Conservation (phyloP, 2,329 filamentous ascomycete genomes). For the Cercospora citrullina region DNA sequence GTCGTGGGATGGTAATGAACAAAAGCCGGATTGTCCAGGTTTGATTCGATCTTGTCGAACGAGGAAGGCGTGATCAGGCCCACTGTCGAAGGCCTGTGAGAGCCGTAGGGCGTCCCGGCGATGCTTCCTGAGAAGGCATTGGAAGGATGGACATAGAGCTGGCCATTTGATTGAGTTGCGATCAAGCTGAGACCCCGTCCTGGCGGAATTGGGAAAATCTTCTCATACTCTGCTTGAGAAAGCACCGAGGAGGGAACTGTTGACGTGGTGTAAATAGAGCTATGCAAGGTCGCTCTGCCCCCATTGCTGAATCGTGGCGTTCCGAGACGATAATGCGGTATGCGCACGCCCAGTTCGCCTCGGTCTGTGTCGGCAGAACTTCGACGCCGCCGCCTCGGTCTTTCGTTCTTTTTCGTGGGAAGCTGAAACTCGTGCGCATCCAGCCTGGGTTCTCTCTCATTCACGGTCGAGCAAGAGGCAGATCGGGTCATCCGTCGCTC, state of each 20-base stretch:
- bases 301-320: conserved; percentile 75
- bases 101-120: conserved; percentile 13
- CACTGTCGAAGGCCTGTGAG: conserved; percentile 17
- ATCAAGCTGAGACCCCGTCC: conserved; percentile 27
- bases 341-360: conserved; percentile 45
- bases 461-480: conserved; percentile 72
- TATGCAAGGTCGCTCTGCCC: conserved; percentile 75
- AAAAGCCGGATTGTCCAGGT: conserved; percentile 77
- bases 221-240: conserved; percentile 46
- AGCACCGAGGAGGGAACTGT: conserved; percentile 63
- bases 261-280: conserved; percentile 72
- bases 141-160: conserved; percentile 27
- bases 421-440: conserved; percentile 33
- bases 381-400: conserved; percentile 29
- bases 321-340: conserved; percentile 81
- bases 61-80: conserved; percentile 59
- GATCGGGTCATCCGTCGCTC: conserved; percentile 53
- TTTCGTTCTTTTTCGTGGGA: conserved; percentile 29
- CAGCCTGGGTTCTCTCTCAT: conserved; percentile 53
- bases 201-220: conserved; percentile 47
- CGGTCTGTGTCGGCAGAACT: conserved; percentile 33
- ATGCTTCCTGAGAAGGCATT: conserved; percentile 16
- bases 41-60: conserved; percentile 77
- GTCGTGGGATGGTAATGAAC: conserved; percentile 75
- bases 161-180: conserved; percentile 18